Evolutionary conservation across 208 protist genomes (phyloP), one percentile per base, ranked within the genome.

Genomic region (Leishmania guyanensis): DNA sequence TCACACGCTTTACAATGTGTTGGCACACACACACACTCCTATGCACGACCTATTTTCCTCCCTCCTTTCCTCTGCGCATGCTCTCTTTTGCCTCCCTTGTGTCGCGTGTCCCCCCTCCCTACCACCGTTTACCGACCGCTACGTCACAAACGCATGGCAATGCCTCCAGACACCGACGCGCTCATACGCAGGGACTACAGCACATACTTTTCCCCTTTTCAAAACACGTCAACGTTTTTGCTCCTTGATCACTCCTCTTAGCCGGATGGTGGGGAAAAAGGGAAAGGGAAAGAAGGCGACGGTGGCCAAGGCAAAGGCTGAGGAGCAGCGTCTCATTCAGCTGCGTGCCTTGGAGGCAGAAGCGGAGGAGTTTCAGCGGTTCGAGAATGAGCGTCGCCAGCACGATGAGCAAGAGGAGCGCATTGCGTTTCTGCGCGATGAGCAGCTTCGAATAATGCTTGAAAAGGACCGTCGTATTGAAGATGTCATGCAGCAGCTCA

Each of bases 331-430:
- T n/a, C 68, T 95, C 51, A 88, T 86, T 64, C 85, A 91, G 71
- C 89, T 96, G 36, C 86, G 88, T 6, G 72, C 74, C 2, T 81
- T 90, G 64, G 95, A 98, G 69, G 82, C 74, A 36, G 88, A 95
- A 51, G 92, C 93, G 9, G 93, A 97, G 76, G 86, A 91, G 12
- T 79, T 94, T 77, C 88, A 94, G 80, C 80, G 82, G 60, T 79
- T 68, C 58, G 95, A 98, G 73, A 92, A 91, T 76, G 90, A 95
- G 71, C 88, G 89, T 5, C 90, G 93, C 56, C 92, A 94, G 62
- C 77, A 84, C 33, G 90, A 93, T 56, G 93, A 96, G 75, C 77
- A 91, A 75, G 89, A 95, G 84, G 95, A 97, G 80, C 88, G 86
- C 68, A 84, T 92, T 5, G 81, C 86, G 46, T 79, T 92, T 71